A percentile compares a stretch with the other conserved stretches of the same genome.
Conservation (phyloP, 1,284 basidiomycete species). For the Volvariella surrecta region DNA sequence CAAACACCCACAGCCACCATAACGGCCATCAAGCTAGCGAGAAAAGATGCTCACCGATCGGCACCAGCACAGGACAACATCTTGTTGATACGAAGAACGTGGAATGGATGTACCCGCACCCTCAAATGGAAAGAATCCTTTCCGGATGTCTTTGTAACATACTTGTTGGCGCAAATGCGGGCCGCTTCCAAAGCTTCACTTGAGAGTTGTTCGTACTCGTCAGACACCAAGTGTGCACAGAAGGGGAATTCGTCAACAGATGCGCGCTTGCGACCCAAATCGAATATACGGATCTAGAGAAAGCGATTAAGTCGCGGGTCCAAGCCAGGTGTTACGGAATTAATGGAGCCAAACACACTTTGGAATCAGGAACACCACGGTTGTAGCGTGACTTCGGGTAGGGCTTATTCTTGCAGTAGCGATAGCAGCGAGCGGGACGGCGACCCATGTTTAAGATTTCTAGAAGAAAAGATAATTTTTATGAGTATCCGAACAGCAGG, state of each 20-base stretch:
- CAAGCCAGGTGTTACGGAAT: constrained; percentile 7
- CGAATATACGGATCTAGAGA: constrained; percentile 81
- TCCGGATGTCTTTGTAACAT: constrained; percentile 96
- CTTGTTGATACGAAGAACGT: constrained; percentile 99
- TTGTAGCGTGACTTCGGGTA: constrained; percentile 94
- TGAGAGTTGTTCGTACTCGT: constrained; percentile 97
- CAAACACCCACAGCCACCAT: neutral
- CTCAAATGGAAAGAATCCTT: constrained; percentile 99
- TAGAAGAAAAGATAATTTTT: too few species aligned
- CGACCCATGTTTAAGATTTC: constrained; percentile 69
- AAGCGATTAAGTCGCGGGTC: constrained; percentile 8
- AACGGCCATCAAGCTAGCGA: neutral
- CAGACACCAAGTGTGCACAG: constrained; percentile 94
- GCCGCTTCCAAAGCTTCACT: constrained; percentile 97
- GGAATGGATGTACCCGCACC: constrained; percentile 97
- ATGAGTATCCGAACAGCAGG: too few species aligned
- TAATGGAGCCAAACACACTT: constrained; percentile 62
- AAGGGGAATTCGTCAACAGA: constrained; percentile 97
- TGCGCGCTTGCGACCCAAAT: constrained; percentile 92
- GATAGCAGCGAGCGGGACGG: constrained; percentile 93
- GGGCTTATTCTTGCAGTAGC: constrained; percentile 99
- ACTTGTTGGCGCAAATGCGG: constrained; percentile 99
- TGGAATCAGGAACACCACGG: constrained; percentile 95
- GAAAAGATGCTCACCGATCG: constrained; percentile 69
- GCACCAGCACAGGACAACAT: constrained; percentile 99